These are phyloP conservation scores for Suillus placidus DNA, from an alignment of 768 basidiomycete genomes.

Conservation along the genomic window DNA sequence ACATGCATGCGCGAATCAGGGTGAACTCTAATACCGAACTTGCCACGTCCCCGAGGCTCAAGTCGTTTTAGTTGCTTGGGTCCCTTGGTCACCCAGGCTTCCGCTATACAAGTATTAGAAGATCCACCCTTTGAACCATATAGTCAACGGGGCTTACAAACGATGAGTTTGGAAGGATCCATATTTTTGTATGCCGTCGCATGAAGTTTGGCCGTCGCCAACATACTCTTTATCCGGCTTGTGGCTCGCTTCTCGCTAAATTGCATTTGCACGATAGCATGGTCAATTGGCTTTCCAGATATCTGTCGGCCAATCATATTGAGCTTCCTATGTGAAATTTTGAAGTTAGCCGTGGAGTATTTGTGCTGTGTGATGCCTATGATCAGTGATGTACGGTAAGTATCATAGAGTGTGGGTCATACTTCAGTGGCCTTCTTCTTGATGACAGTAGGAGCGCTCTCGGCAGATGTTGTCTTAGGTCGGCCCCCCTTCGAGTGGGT, in stretches of 20 bases:
- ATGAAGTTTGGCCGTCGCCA: conserved; percentile 84
- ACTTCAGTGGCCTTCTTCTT: conserved; percentile 36
- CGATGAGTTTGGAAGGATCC: conserved; percentile 69
- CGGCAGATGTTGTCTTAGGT: conserved; percentile 4
- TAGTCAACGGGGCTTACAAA: conserved; percentile 60
- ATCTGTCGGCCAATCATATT: conserved; percentile 89
- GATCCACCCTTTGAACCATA: background rate
- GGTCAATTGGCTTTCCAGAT: conserved; percentile 88
- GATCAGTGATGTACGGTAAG: background rate
- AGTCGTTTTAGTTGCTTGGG: conserved; percentile 60
- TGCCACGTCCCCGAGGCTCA: conserved; percentile 84
- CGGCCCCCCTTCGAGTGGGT: conserved; percentile 11
- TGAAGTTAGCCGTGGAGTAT: conserved; percentile 91
- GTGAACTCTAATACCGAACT: conserved; percentile 75
- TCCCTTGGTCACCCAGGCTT: conserved; percentile 95
- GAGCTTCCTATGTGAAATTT: conserved; percentile 91
- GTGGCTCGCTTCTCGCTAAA: conserved; percentile 94
- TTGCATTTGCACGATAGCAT: conserved; percentile 95
- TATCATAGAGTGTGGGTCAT: conserved; percentile 3
- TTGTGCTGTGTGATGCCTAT: conserved; percentile 62
- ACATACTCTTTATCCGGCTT: conserved; percentile 83
- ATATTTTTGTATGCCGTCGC: conserved; percentile 79
- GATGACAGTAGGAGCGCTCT: conserved; percentile 13
- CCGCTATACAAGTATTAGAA: conserved; percentile 51
- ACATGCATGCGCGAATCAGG: conserved; percentile 77